A percentile compares a stretch with the other conserved stretches of the same genome.
phyloP scores from a whole-genome alignment of 2,329 filamentous ascomycete genomes.

The Alternaria solani region DNA sequence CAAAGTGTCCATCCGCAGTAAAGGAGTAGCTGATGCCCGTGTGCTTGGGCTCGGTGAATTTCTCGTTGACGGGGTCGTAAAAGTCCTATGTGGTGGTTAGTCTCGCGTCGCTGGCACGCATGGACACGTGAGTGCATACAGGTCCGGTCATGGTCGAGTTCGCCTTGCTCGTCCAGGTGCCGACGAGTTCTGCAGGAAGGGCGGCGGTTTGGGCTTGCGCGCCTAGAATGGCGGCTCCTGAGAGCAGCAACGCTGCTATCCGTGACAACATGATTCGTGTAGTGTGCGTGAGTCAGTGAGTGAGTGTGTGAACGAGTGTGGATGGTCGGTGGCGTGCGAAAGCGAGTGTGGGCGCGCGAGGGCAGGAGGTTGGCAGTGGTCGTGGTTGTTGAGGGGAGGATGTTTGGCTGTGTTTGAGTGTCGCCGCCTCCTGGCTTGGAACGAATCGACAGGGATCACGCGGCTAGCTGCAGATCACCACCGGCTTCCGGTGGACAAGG shows the following conservation, averaged over 20 bases:
- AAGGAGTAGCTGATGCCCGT: slow-evolving; percentile 80
- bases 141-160: slow-evolving; percentile 73
- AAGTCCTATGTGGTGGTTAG: slow-evolving; percentile 63
- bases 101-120: neutral
- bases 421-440: slow-evolving; percentile 24
- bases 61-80: slow-evolving; percentile 72
- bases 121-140: slow-evolving; percentile 54
- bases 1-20: slow-evolving; percentile 71
- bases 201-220: slow-evolving; percentile 43
- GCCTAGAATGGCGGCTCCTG: slow-evolving; percentile 48
- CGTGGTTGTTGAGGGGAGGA: slow-evolving; percentile 20
- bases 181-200: slow-evolving; percentile 60
- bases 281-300: neutral
- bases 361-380: slow-evolving; percentile 11
- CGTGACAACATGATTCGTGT: slow-evolving; percentile 33
- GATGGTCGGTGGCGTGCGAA: slow-evolving; percentile 13
- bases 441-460: slow-evolving; percentile 31
- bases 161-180: slow-evolving; percentile 77
- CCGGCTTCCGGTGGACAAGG: slow-evolving; percentile 22
- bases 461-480: slow-evolving; percentile 42
- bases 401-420: slow-evolving; percentile 19
- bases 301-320: slow-evolving; percentile 17
- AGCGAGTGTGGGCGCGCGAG: slow-evolving; percentile 21
- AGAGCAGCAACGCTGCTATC: slow-evolving; percentile 42
- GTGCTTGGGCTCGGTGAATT: slow-evolving; percentile 69